phyloP scores from a whole-genome alignment of 139 green algal species.

The Asterochloris erici region DNA sequence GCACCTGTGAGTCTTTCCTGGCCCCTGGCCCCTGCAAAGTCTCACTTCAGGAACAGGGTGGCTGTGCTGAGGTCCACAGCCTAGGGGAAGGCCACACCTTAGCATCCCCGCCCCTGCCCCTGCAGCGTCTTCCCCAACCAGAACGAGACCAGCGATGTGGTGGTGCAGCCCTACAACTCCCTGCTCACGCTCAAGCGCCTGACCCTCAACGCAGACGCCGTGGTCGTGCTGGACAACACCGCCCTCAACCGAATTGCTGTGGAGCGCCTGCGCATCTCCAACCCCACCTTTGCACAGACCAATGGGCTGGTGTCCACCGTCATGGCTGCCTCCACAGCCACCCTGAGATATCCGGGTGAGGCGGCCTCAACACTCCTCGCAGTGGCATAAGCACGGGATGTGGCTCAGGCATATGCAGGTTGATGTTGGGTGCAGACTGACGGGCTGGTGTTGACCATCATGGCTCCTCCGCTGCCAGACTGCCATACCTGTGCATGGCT shows the following conservation, averaged over 20 bases:
- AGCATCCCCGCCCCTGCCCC: neutral
- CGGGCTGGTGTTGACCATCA: no score
- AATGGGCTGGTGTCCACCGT: slow-evolving; percentile 97
- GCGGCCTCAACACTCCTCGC: neutral
- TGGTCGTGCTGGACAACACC: slow-evolving; percentile 91
- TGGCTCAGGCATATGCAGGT: no score
- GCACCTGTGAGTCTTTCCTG: no score
- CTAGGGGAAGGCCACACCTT: neutral
- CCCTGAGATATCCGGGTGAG: slow-evolving; percentile 86
- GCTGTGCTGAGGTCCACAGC: no score
- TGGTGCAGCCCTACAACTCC: slow-evolving; percentile 99
- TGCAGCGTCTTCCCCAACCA: slow-evolving; percentile 98
- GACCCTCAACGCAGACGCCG: slow-evolving; percentile 87
- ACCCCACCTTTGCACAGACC: slow-evolving; percentile 80
- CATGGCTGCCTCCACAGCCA: slow-evolving; percentile 97
- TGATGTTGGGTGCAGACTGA: no score
- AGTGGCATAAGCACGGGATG: no score
- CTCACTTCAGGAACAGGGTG: no score
- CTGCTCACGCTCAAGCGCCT: slow-evolving; percentile 97
- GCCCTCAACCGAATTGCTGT: slow-evolving; percentile 83
- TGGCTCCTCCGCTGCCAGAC: no score
- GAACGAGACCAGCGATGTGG: slow-evolving; percentile 90
- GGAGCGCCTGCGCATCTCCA: slow-evolving; percentile 57
- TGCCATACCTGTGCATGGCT: no score
- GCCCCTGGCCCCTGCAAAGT: no score